Evolutionary conservation across 495 filamentous ascomycete species (phyloP), one percentile per base, ranked within the genome.

Genomic region (Acidomyces sp.): DNA sequence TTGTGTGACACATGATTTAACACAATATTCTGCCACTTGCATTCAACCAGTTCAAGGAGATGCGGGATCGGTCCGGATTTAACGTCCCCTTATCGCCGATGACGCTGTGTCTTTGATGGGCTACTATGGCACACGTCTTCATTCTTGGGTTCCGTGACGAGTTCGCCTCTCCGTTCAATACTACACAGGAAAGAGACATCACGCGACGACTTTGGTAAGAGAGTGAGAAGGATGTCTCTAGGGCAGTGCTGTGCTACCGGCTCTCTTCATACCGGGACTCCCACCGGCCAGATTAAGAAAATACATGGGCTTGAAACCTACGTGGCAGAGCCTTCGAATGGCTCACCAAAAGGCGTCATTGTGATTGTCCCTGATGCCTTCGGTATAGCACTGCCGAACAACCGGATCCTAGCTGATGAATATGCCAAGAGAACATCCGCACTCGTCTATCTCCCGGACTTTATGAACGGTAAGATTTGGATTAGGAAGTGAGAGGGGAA

Each of bases 291-390:
- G 6, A 37, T 52, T 13, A 41, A 45, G 17, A 56, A 51, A 24
- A 23, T 56, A 1, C 56, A 59, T 34, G 53, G 56, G 11, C 37
- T 55, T 9, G 51, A 56, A 22, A 51, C 46, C 37, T 59, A 59
- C 36, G 38, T 56, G 18, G 51, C 56, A 36, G 50, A 53, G 6
- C 36, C 53, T 10, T 39, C 50, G 1, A 37, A 38, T n/a, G 43
- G 35, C 16, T 23, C 30, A 9, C 37, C 49, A 12, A 57, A 55
- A 22, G 56, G 56, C 28, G 41, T 52, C 32, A 36, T 59, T 6
- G 51, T 59, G 11, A 57, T 59, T 45, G 39, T 59, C 6, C 54
- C 56, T 3, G 56, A 59, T 37, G 49, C 51, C 6, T 59, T 59
- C 39, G 56, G 54, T 6, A 53, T 53, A 40, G 35, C 26, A 9